These are phyloP conservation scores for Argentina anserina DNA, from an alignment of 306 rosid genomes.

Conservation along the genomic window DNA sequence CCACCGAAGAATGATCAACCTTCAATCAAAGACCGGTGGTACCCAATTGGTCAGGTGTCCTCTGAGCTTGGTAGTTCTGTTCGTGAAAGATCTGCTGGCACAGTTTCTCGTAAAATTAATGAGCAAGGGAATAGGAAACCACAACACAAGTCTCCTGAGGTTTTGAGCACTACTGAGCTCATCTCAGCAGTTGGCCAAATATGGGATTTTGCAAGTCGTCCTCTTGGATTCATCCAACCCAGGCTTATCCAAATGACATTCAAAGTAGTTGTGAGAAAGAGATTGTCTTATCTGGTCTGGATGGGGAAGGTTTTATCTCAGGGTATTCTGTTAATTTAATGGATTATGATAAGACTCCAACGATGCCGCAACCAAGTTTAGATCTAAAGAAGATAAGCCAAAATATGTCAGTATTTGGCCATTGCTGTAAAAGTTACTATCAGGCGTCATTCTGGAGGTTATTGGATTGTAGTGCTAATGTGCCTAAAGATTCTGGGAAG, in stretches of 20 bases:
- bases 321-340: constrained; percentile 29
- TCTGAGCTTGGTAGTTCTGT: constrained; percentile 39
- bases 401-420: constrained; percentile 44
- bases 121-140: constrained; percentile 31
- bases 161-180: constrained; percentile 56
- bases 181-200: constrained; percentile 59
- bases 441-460: constrained; percentile 48
- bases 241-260: constrained; percentile 32
- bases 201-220: constrained; percentile 68
- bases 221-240: constrained; percentile 41
- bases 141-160: constrained; percentile 37
- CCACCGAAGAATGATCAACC: constrained; percentile 39
- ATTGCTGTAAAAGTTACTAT: constrained; percentile 30
- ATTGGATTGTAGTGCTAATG: constrained; percentile 20
- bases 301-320: constrained; percentile 31
- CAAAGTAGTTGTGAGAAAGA: constrained; percentile 29
- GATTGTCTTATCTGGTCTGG: constrained; percentile 30
- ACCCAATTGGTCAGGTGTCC: constrained; percentile 32
- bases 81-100: constrained; percentile 31
- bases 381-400: constrained; percentile 40
- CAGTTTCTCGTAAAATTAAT: constrained; percentile 31
- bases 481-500: constrained; percentile 32
- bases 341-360: constrained; percentile 25
- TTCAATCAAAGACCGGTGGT: constrained; percentile 54
- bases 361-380: constrained; percentile 30